Evolutionary conservation across 2,329 filamentous ascomycete genomes (phyloP), one percentile per base, ranked within the genome.

Genomic region (Lachnellula subtilissima): DNA sequence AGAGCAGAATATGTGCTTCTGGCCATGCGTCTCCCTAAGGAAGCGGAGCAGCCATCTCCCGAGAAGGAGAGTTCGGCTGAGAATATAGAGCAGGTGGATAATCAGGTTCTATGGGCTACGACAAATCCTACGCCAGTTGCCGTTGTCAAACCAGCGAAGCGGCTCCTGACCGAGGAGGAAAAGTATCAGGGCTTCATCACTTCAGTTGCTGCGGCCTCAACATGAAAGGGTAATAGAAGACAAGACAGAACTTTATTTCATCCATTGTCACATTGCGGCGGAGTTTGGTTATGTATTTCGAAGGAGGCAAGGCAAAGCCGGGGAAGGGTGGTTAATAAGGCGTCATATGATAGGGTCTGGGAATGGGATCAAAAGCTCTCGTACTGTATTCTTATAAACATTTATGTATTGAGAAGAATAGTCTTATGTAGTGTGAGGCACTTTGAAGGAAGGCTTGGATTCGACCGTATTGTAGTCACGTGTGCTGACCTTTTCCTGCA

Each of bases 1-100:
- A 77, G 85, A 36, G 84, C 83, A 14, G 84, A 87, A 69, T 87
- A 87, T 64, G 76, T 87, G 4, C 71, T 87, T 22, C 73, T 88
- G 28, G 85, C 85, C 11, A 87, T 87, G 84, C 78, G 83, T 48
- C 74, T 88, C 14, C 84, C 84, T 0, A 77, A 77, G 48, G 65
- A 68, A 36, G 47, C 32, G 1, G 64, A 65, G 23, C 53, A 57
- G 40, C 50, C 48, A 19, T 51, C 57, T 12, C 32, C 40, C 12
- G 59, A 61, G 9, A 60, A 59, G 42, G 55, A 61, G 9, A 56
- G 56, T 9, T 54, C 55, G 28, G 14, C 48, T 3, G 47, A 55
- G 3, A 61, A 60, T 46, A 47, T 19, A 14, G 53, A 55, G 14
- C 48, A 55, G 25, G 42, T 57, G 28, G 61, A 66, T 47, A 53